Conservation (phyloP, 176 grass and related monocot species). For the Oryza longistaminata region DNA sequence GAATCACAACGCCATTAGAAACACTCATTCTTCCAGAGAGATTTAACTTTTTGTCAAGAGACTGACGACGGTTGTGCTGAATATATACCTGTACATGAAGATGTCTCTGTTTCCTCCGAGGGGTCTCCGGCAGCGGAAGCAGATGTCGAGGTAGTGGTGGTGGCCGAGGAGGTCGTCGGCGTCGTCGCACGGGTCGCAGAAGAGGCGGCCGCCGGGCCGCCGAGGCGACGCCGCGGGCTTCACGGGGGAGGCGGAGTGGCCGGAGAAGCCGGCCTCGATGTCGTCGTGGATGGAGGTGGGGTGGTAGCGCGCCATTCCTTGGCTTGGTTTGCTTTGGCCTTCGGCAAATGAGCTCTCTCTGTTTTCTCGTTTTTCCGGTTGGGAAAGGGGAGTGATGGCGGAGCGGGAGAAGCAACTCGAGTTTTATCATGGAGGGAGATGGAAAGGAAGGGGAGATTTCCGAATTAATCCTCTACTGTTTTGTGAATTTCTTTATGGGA, state of each 20-base stretch:
- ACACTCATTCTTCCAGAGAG: not conserved
- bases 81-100: constrained; percentile 87
- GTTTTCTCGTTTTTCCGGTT: not conserved
- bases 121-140: constrained; percentile 80
- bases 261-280: constrained; percentile 53
- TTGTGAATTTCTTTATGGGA: not conserved
- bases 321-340: not conserved
- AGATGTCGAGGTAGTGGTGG: constrained; percentile 84
- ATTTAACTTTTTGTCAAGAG: not conserved
- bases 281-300: constrained; percentile 43
- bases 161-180: constrained; percentile 48
- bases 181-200: constrained; percentile 56
- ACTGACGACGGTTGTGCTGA: not conserved
- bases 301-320: constrained; percentile 40
- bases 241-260: constrained; percentile 29
- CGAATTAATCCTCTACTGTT: not conserved
- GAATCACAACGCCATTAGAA: constrained; percentile 23
- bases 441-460: not conserved
- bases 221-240: constrained; percentile 38
- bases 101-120: constrained; percentile 74
- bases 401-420: not conserved
- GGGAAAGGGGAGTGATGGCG: not conserved
- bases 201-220: constrained; percentile 41
- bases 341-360: not conserved
- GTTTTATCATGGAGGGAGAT: constrained; percentile 31